phyloP scores from a whole-genome alignment of 352 stramenopile species.

The Phytopythium boreale region DNA sequence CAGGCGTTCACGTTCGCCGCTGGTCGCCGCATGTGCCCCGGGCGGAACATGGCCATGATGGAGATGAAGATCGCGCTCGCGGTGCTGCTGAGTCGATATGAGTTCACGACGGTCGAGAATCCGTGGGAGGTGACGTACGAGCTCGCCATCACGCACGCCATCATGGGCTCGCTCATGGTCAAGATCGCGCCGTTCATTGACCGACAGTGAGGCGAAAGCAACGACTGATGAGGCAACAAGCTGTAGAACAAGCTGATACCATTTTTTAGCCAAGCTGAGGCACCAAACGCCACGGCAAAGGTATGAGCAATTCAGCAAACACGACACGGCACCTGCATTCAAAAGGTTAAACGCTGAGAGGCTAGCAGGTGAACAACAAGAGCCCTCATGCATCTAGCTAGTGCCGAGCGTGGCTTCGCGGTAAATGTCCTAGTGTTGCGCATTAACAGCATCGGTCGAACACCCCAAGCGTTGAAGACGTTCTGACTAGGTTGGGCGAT shows the following conservation, averaged over 20 bases:
- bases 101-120: slow-evolving; percentile 15
- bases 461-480: background rate
- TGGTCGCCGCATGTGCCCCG: slow-evolving; percentile 44
- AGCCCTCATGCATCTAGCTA: no score
- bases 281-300: no score
- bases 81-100: slow-evolving; percentile 20
- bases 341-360: no score
- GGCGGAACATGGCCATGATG: slow-evolving; percentile 39
- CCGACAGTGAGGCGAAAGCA: no score
- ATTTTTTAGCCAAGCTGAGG: no score
- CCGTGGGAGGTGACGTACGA: slow-evolving; percentile 17
- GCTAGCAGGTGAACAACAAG: no score
- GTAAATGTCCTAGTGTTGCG: no score
- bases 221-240: background rate
- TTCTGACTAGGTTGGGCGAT: background rate
- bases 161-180: slow-evolving; percentile 15
- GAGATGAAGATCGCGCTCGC: slow-evolving; percentile 45
- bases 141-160: slow-evolving; percentile 9
- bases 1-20: slow-evolving; percentile 27
- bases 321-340: no score
- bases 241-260: no score
- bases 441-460: no score
- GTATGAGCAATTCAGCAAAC: no score
- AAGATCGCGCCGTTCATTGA: background rate
- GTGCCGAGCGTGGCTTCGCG: no score